Evolutionary conservation across 2,329 filamentous ascomycete species (phyloP), one percentile per base, ranked within the genome.

Genomic region (Penicillium sp.): DNA sequence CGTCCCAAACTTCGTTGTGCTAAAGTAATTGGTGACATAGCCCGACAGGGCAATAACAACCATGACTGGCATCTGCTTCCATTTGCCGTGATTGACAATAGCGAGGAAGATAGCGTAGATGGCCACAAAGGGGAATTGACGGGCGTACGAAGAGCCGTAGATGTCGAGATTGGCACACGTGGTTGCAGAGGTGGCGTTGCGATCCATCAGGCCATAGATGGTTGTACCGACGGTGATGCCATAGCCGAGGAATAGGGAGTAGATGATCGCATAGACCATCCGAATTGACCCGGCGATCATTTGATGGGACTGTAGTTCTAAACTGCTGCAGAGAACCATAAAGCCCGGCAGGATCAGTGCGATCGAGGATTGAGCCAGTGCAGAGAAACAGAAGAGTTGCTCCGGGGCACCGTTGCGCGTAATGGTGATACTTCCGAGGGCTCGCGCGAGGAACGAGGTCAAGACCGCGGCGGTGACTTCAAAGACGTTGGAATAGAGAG

Each of bases 11-110:
- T 79, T 81, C 34, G 78, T 74, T 13, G 80, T 79, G n/a, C 79
- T 82, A 67, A 87, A 90, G 69, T 81, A 88, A 67, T 87, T 93
- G 58, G 89, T 85, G 11, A 84, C 73, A 65, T 87, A 94, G 5
- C 88, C 88, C 1, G 80, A 80, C 32, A 90, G 74, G 0, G 87
- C 81, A 59, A 94, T 90, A 54, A 81, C 41, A 2, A 88, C 70
- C 87, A 93, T 93, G 51, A 88, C 77, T 0, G 88, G 87, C 39
- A 85, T 80, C 63, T 93, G 88, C 58, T 81, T 84, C 80, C 80
- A 88, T 67, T 90, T 90, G 48, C 86, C 86, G 56, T 93, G 88
- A 67, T 91, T 90, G 66, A 91, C 84, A 58, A 90, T 76, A 51
- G 85, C 85, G 43, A 91, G 77, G 62, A 84, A 88, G 42, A 90